phyloP scores from a whole-genome alignment of 352 stramenopile species.

The Phytophthora uliginosa region DNA sequence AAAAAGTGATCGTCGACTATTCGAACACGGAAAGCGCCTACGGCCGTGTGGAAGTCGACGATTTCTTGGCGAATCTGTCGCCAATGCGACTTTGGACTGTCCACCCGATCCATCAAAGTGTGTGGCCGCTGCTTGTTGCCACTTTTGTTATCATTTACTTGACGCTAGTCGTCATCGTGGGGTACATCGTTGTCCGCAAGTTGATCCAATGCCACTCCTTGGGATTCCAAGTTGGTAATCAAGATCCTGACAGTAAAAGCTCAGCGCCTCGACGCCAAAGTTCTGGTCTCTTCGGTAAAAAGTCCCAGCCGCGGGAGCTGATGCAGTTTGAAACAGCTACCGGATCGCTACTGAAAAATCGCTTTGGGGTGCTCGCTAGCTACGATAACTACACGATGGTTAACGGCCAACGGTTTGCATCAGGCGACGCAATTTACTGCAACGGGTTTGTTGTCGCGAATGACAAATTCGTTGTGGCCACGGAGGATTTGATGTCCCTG shows the following conservation, averaged over 20 bases:
- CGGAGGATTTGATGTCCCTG: constrained; percentile 49
- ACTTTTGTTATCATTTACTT: constrained; percentile 37
- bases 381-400: constrained; percentile 61
- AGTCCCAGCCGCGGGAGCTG: constrained; percentile 23
- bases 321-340: constrained; percentile 50
- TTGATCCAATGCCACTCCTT: constrained; percentile 10
- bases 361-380: constrained; percentile 42
- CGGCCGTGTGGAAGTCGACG: constrained; percentile 28
- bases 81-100: constrained; percentile 44
- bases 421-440: constrained; percentile 65
- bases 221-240: constrained; percentile 16
- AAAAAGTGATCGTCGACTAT: constrained; percentile 23
- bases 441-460: constrained; percentile 68
- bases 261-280: constrained; percentile 7
- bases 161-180: constrained; percentile 34
- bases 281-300: constrained; percentile 15
- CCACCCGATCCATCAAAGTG: constrained; percentile 31
- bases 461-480: constrained; percentile 59
- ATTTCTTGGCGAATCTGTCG: constrained; percentile 36
- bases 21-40: constrained; percentile 12
- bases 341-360: constrained; percentile 40
- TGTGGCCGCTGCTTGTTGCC: constrained; percentile 24
- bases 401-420: constrained; percentile 25
- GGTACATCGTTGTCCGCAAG: constrained; percentile 44
- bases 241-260: constrained; percentile 6